Percentiles rank a stretch among this genome's conserved stretches.
These are phyloP conservation scores for Nannizzia gypsea DNA, from an alignment of 2,329 filamentous ascomycete genomes.

Conservation along the genomic window DNA sequence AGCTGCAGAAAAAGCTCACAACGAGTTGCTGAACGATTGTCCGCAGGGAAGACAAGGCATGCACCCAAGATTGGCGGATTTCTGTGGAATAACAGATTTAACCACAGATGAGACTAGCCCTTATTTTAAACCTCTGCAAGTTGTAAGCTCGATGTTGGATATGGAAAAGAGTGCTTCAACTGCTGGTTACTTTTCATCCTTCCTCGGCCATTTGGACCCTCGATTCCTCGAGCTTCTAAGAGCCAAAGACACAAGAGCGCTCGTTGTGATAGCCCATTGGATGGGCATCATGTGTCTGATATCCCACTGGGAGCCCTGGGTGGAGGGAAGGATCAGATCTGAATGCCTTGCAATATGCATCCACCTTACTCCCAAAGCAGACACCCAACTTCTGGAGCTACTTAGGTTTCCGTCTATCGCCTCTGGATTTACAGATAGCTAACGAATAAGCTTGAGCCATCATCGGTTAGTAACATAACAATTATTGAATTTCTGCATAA, in stretches of 20 bases:
- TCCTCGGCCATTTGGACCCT: constrained; percentile 21
- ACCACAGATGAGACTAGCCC: constrained; percentile 16
- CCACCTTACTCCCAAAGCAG: constrained; percentile 19
- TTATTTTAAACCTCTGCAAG: constrained; percentile 19
- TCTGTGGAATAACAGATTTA: constrained; percentile 20
- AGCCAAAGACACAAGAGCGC: constrained; percentile 19
- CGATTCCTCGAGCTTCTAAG: constrained; percentile 19
- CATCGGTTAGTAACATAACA: background rate
- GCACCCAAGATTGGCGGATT: constrained; percentile 19
- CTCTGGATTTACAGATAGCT: constrained; percentile 16
- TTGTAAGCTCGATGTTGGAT: constrained; percentile 14
- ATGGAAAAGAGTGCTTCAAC: constrained; percentile 17
- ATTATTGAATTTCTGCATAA: background rate
- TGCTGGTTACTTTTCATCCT: constrained; percentile 17
- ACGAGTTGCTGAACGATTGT: constrained; percentile 13
- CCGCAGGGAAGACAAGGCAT: constrained; percentile 19
- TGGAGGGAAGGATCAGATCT: constrained; percentile 19
- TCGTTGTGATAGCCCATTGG: constrained; percentile 23
- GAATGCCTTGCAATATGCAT: constrained; percentile 25
- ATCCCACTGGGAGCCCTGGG: constrained; percentile 22
- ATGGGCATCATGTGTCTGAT: constrained; percentile 23
- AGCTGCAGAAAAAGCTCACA: constrained; percentile 11
- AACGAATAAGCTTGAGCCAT: background rate
- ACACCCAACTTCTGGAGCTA: constrained; percentile 16
- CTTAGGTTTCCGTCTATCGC: constrained; percentile 18